phyloP scores from a whole-genome alignment of 352 stramenopile genomes.

The Globisporangium nagaii region DNA sequence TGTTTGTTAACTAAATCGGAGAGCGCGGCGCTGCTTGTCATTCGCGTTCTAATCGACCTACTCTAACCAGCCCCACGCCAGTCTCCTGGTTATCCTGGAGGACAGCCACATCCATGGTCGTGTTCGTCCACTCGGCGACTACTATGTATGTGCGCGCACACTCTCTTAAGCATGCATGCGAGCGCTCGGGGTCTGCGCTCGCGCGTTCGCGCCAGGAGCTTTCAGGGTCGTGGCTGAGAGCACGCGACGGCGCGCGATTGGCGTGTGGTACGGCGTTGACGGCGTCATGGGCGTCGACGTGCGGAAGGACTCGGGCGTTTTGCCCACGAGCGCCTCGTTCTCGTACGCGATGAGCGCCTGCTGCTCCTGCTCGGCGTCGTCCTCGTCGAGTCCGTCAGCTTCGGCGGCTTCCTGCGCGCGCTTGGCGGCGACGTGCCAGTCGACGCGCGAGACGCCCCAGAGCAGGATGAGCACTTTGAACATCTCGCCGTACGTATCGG shows the following conservation, averaged over 20 bases:
- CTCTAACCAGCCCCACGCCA: too few species aligned
- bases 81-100: too few species aligned
- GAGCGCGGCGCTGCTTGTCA: too few species aligned
- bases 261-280: constrained; percentile 31
- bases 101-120: too few species aligned
- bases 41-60: too few species aligned
- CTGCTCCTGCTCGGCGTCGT: constrained; percentile 19
- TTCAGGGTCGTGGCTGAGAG: constrained; percentile 11
- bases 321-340: constrained; percentile 33
- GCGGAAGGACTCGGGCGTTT: constrained; percentile 31
- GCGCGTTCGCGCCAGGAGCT: not conserved
- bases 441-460: constrained; percentile 37
- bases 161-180: constrained; percentile 7
- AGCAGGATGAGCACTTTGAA: constrained; percentile 42
- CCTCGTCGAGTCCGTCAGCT: constrained; percentile 19
- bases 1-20: too few species aligned
- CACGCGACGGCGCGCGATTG: constrained; percentile 22
- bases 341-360: constrained; percentile 37
- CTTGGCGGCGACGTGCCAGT: constrained; percentile 32
- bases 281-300: constrained; percentile 24
- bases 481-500: constrained; percentile 38
- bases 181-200: constrained; percentile 6
- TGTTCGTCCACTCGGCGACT: too few species aligned
- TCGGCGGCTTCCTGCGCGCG: constrained; percentile 30
- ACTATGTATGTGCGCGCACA: too few species aligned